Evolutionary conservation across 2,329 filamentous ascomycete genomes (phyloP).

Genomic region (Pseudogymnoascus sp.): DNA sequence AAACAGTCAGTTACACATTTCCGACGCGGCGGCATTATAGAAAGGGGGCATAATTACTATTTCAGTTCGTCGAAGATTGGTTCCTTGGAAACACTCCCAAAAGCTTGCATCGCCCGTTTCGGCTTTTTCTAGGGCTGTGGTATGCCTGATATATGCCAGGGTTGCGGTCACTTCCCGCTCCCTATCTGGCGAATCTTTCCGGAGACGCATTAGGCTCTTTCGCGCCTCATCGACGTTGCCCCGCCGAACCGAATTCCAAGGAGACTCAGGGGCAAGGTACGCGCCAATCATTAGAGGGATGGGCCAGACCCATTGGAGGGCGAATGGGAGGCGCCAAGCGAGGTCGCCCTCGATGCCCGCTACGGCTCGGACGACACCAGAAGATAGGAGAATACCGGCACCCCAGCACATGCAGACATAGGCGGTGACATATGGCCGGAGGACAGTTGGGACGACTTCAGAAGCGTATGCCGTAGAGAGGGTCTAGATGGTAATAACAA

Average conservation of each 20-base stretch:
- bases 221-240: conserved; percentile 23
- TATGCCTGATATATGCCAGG: conserved; percentile 21
- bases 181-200: conserved; percentile 18
- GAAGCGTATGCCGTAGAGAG: conserved; percentile 19
- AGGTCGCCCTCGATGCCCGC: conserved; percentile 16
- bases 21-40: background rate
- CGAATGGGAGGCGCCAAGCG: conserved; percentile 16
- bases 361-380: conserved; percentile 21
- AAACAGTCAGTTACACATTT: background rate
- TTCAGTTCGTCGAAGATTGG: conserved; percentile 22
- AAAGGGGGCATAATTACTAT: conserved; percentile 14
- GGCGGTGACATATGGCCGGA: conserved; percentile 22
- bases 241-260: conserved; percentile 27
- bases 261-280: conserved; percentile 26
- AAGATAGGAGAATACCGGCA: conserved; percentile 20
- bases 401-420: conserved; percentile 26
- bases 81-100: conserved; percentile 21
- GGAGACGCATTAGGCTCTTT: conserved; percentile 21
- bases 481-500: conserved; percentile 4
- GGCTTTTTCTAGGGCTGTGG: conserved; percentile 18
- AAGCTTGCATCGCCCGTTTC: conserved; percentile 19
- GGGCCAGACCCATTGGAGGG: conserved; percentile 17
- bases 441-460: conserved; percentile 22
- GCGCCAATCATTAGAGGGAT: conserved; percentile 21
- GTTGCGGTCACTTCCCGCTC: conserved; percentile 24